Evolutionary conservation across 805 yeast genomes (phyloP), one percentile per base, ranked within the genome.

Genomic region (Candida caryicola): DNA sequence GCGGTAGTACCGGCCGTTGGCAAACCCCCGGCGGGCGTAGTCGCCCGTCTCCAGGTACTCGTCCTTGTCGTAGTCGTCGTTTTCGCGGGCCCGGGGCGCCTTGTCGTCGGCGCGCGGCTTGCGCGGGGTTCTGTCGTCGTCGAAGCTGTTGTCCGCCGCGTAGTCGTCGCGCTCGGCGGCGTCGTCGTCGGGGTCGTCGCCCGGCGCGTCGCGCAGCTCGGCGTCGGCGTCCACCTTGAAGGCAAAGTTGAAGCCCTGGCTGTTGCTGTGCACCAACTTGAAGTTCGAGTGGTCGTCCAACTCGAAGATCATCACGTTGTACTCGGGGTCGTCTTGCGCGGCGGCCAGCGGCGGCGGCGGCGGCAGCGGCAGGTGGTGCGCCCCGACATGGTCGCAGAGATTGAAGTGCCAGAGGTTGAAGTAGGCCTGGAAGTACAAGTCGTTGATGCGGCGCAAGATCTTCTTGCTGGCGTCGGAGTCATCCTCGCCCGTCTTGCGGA

Each of bases 381-480:
- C 42, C 40, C 31, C 43, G 4, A 46, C 36, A 33, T 53, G 71
- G 53, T 84, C 91, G 50, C 88, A 77, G 31, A 85, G 62, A 50
- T 82, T 82, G 57, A 80, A 81, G 57, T 85, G 87, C 95, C 95
- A 85, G 40, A 81, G 69, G 50, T 81, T 80, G 52, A 80, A 81
- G 59, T 80, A 83, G 1, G 88, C 78, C 12, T 75, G 67, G 53
- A 79, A 77, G 47, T 80, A 77, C 28, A 73, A 61, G 51, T 82
- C 87, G 54, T 80, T 81, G 39, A 77, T 69, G 41, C 66, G 68
- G 53, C 74, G 64, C 17, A 61, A 51, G n/a, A 72, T 64, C 32
- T 60, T 63, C 21, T 70, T 68, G 46, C 67, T 71, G 17, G 62
- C 60, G 30, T 66, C 44, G 12, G 41, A 44, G 14, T 46, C 63